A percentile compares a stretch with the other conserved stretches of the same genome.
Conservation (phyloP, 2,329 filamentous ascomycete genomes). For the Corinectria fuckeliana region DNA sequence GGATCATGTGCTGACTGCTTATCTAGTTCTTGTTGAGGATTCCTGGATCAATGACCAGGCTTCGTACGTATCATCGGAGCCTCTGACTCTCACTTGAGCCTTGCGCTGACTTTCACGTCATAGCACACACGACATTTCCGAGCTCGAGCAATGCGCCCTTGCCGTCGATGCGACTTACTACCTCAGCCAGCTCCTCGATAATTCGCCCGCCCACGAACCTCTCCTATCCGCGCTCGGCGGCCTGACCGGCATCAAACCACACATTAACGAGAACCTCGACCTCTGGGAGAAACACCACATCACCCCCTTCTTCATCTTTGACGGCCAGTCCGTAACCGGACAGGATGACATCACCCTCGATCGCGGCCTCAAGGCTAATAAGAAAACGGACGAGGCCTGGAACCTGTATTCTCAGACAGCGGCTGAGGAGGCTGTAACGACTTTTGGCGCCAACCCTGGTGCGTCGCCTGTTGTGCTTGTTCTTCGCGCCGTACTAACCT, state of each 20-base stretch:
- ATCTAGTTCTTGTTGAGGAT: slow-evolving; percentile 47
- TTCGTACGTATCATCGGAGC: slow-evolving; percentile 39
- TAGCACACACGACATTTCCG: slow-evolving; percentile 68
- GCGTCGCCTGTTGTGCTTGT: slow-evolving; percentile 35
- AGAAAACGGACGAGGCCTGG: slow-evolving; percentile 83
- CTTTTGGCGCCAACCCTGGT: slow-evolving; percentile 84
- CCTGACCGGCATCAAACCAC: slow-evolving; percentile 77
- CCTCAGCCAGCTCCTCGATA: slow-evolving; percentile 78
- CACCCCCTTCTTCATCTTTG: slow-evolving; percentile 88
- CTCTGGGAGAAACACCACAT: slow-evolving; percentile 73
- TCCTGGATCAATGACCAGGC: slow-evolving; percentile 49
- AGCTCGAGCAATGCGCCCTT: slow-evolving; percentile 76
- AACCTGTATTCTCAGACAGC: slow-evolving; percentile 81
- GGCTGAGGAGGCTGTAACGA: slow-evolving; percentile 79
- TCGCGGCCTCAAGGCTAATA: slow-evolving; percentile 68
- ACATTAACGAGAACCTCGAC: slow-evolving; percentile 79
- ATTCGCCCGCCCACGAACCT: slow-evolving; percentile 77
- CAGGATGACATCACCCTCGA: slow-evolving; percentile 74
- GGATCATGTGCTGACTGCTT: slow-evolving; percentile 27
- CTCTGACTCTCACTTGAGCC: background rate
- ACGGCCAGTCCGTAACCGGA: slow-evolving; percentile 80
- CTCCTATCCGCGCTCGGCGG: slow-evolving; percentile 90
- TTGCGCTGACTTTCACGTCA: slow-evolving; percentile 31
- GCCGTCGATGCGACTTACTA: slow-evolving; percentile 92
- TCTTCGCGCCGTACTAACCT: slow-evolving; percentile 36